Evolutionary conservation across 345 rosid genomes (phyloP).

Genomic region (Psidium friedrichsthalianum): DNA sequence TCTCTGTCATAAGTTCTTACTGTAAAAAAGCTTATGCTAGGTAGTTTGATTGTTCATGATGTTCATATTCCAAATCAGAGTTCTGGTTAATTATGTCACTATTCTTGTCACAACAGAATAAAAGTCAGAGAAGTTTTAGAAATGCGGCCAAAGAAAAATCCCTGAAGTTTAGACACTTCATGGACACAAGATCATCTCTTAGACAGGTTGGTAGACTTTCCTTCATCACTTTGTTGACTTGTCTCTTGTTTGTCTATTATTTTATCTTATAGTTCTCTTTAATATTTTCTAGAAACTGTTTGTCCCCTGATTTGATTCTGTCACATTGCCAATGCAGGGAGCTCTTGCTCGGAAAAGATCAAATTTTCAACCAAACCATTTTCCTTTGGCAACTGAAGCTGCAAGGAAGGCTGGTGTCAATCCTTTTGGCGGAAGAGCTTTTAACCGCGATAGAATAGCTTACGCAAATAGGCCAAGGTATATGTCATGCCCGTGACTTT

Average conservation of each 20-base stretch:
- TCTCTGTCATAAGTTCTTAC: neutral
- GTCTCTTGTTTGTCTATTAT: neutral
- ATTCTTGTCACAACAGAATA: conserved; percentile 33
- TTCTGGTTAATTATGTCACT: neutral
- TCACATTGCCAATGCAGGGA: conserved; percentile 29
- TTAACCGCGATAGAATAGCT: conserved; percentile 24
- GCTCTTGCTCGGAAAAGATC: conserved; percentile 70
- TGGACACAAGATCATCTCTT: conserved; percentile 55
- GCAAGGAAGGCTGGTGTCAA: conserved; percentile 46
- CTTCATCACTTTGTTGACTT: neutral
- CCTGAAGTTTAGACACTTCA: conserved; percentile 37
- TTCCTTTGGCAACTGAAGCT: conserved; percentile 42
- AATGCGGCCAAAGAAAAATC: conserved; percentile 33
- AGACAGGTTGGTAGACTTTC: conserved; percentile 50
- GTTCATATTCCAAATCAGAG: neutral
- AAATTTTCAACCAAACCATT: conserved; percentile 47
- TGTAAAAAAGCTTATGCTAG: neutral
- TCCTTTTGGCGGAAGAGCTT: conserved; percentile 42
- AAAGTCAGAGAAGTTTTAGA: conserved; percentile 27
- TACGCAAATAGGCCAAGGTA: conserved; percentile 57
- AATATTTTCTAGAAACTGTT: neutral
- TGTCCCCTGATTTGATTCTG: neutral
- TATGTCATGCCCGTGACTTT: neutral
- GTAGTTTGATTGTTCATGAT: neutral
- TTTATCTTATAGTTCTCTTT: neutral